Evolutionary conservation across 2,329 filamentous ascomycete species (phyloP), one percentile per base, ranked within the genome.

Genomic region (Ramularia endophylla): DNA sequence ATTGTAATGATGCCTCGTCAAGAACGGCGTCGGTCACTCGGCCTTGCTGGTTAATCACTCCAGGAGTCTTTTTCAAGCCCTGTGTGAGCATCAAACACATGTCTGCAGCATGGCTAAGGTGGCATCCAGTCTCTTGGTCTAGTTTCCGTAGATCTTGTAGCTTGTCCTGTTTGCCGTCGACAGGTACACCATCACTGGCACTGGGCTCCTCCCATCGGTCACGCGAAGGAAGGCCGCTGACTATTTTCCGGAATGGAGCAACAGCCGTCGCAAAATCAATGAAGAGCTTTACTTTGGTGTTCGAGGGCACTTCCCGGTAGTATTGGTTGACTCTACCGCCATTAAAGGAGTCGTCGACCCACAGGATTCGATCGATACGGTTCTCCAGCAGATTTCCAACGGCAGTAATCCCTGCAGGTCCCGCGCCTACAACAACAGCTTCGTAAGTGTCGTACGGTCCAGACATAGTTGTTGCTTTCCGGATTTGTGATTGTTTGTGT

Each of bases 261-360:
- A 75, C 60, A 1, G 70, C 74, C 13, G 72, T 68, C 13, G 75
- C 75, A 57, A 74, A 81, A 19, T 73, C 65, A 43, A 77, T 62
- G 56, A 82, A 81, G 16, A 78, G 65, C 32, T 70, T 69, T 30
- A 77, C 77, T 54, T 77, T 81, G 43, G 78, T 82, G 56, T 82
- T 82, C 52, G 70, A 75, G 47, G 78, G 78, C 15, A 81, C 78
- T 54, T 80, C 77, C 35, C 77, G 69, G 55, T 82, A 82, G 54
- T 66, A 68, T 44, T 66, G 64, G 50, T 63, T 64, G 31, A 64
- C 52, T 33, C 61, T 48, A 9, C 61, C 61, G 8, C 57, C 77
- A 17, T 71, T 61, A 52, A 81, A 80, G 2, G 59, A 55, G 25
- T 75, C 68, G 53, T 81, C 78, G 29, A 80, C 65, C 79, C 78